Evolutionary conservation across 176 grass and related monocot species (phyloP).

Genomic region (Oryza longistaminata): DNA sequence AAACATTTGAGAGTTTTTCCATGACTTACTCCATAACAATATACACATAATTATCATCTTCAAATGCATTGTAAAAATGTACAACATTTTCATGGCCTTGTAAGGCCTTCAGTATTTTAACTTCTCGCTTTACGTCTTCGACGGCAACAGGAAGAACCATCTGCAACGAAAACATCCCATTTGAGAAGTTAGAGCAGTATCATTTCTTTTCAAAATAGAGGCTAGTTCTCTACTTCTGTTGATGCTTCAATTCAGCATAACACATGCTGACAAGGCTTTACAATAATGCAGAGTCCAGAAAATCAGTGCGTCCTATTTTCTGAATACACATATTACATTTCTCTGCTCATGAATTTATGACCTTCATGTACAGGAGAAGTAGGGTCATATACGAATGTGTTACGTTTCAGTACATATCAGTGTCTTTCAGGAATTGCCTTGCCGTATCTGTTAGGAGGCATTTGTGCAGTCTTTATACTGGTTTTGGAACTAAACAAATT

Average conservation of each 20-base stretch:
- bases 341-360: background rate
- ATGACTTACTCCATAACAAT: constrained; percentile 98
- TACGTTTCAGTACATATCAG: background rate
- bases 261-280: background rate
- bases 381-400: background rate
- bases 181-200: constrained; percentile 18
- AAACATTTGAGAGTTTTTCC: constrained; percentile 1
- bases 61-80: constrained; percentile 86
- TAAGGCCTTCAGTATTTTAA: constrained; percentile 87
- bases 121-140: constrained; percentile 94
- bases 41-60: constrained; percentile 82
- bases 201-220: background rate
- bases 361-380: background rate
- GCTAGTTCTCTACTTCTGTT: constrained; percentile 16
- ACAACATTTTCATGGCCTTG: constrained; percentile 92
- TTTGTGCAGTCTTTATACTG: background rate
- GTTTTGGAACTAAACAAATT: background rate
- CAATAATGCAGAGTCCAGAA: background rate
- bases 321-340: background rate
- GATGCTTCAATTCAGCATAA: constrained; percentile 16
- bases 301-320: background rate
- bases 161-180: constrained; percentile 44
- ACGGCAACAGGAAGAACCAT: constrained; percentile 88
- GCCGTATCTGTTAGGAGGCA: background rate
- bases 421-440: background rate